phyloP scores from a whole-genome alignment of 768 basidiomycete species.

The Pisolithus orientalis region DNA sequence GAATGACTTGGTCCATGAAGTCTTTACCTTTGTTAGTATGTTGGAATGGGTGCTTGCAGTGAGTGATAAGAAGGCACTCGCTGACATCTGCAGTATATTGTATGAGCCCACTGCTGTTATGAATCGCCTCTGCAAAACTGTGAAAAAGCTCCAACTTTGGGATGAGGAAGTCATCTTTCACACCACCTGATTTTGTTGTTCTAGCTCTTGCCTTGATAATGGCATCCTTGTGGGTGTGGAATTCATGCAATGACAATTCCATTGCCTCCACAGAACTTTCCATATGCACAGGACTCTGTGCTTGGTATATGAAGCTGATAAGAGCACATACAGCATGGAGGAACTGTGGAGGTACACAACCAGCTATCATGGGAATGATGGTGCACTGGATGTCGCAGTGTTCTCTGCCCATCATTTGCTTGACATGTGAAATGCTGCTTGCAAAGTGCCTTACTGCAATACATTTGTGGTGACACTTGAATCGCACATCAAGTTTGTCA shows the following conservation, averaged over 20 bases:
- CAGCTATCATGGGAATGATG: not conserved
- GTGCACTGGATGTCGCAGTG: not conserved
- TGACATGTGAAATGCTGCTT: not conserved
- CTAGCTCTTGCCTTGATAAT: not conserved
- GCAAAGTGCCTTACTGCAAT: not conserved
- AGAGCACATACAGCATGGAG: not conserved
- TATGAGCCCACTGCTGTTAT: constrained; percentile 19
- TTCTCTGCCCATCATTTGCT: not conserved
- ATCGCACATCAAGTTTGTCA: not conserved
- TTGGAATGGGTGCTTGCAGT: constrained; percentile 28
- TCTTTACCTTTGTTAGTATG: constrained; percentile 22
- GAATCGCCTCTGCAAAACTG: constrained; percentile 7
- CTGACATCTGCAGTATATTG: constrained; percentile 33
- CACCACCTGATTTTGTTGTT: not conserved
- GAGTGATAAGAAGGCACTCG: constrained; percentile 27
- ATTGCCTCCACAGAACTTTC: not conserved
- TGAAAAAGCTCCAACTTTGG: not conserved
- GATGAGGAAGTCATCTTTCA: not conserved
- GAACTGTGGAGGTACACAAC: not conserved
- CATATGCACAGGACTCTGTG: not conserved
- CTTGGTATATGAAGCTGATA: not conserved
- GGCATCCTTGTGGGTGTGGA: not conserved
- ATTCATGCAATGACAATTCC: not conserved
- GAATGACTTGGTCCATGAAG: constrained; percentile 29
- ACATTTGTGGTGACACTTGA: not conserved